Evolutionary conservation across 352 stramenopile genomes (phyloP).

Genomic region (Paralagenidium karlingii): DNA sequence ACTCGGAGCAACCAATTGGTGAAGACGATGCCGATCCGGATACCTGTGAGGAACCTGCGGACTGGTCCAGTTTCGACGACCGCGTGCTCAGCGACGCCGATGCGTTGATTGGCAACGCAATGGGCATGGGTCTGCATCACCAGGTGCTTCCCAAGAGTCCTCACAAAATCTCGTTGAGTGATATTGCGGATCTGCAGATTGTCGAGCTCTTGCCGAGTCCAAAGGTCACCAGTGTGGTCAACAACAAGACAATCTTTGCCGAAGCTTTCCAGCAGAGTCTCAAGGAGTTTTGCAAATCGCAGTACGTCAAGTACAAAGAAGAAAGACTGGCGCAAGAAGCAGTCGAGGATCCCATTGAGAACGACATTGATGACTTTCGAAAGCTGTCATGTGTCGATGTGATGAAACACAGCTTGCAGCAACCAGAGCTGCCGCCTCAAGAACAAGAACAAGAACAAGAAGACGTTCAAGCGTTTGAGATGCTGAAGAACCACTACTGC

Average conservation of each 20-base stretch:
- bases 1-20: too few species aligned
- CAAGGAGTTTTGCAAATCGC: constrained; percentile 1
- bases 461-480: constrained; percentile 10
- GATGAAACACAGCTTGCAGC: too few species aligned
- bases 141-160: constrained; percentile 33
- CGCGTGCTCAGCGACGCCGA: constrained; percentile 50
- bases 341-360: constrained; percentile 37
- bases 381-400: too few species aligned
- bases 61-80: constrained; percentile 33
- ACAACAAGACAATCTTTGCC: constrained; percentile 8
- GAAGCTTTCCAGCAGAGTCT: constrained; percentile 6
- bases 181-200: constrained; percentile 58
- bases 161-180: constrained; percentile 46
- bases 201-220: constrained; percentile 26
- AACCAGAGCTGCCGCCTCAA: too few species aligned
- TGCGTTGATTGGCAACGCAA: constrained; percentile 49
- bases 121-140: constrained; percentile 51
- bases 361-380: constrained; percentile 23
- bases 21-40: too few species aligned
- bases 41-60: too few species aligned
- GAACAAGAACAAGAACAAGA: not conserved
- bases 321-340: constrained; percentile 6
- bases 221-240: constrained; percentile 9
- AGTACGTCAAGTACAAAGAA: constrained; percentile 4
- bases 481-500: constrained; percentile 38